A percentile compares a stretch with the other conserved stretches of the same genome.
Conservation (phyloP, 495 filamentous ascomycete species). For the Copromyces sp. region DNA sequence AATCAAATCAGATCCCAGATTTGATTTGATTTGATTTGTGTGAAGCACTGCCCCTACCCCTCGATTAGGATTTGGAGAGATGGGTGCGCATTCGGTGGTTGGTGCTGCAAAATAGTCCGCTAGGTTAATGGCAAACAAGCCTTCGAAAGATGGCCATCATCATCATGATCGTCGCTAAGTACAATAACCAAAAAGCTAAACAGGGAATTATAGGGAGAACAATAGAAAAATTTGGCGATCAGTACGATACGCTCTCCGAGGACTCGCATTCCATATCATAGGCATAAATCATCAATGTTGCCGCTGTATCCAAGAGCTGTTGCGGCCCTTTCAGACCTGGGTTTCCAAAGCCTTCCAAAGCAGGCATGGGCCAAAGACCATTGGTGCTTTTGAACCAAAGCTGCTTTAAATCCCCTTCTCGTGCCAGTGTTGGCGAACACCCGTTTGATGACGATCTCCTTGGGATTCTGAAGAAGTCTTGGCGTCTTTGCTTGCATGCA, state of each 20-base stretch:
- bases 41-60: background rate
- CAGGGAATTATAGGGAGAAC: background rate
- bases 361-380: background rate
- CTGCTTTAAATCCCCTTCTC: background rate
- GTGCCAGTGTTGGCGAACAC: background rate
- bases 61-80: background rate
- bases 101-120: background rate
- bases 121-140: background rate
- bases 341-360: background rate
- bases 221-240: background rate
- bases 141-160: background rate
- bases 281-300: background rate
- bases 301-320: background rate
- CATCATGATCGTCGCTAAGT: background rate
- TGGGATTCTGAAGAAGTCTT: background rate
- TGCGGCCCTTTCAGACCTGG: background rate
- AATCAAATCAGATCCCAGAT: too few relatives aligned
- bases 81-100: background rate
- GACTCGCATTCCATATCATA: background rate
- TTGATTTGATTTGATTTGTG: too few relatives aligned
- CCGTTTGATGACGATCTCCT: background rate
- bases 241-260: background rate
- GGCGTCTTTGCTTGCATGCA: background rate
- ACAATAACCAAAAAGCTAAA: background rate
- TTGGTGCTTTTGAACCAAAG: background rate